A percentile compares a stretch with the other conserved stretches of the same genome.
phyloP scores from a whole-genome alignment of 495 filamentous ascomycete genomes.

The Durotheca rogersii region DNA sequence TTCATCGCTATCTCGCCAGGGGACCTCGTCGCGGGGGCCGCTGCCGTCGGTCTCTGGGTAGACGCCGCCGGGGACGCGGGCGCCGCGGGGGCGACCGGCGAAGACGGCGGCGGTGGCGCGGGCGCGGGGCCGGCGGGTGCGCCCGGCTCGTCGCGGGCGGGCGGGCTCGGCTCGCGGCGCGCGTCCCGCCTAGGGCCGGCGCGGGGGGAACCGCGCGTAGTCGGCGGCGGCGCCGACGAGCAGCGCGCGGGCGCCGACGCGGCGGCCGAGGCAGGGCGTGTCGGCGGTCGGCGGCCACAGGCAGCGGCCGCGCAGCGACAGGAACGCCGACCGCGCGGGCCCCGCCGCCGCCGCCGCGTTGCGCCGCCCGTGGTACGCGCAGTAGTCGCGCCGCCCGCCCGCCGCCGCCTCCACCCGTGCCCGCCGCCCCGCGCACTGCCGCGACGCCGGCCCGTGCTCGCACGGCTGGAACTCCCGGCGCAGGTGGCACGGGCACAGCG shows the following conservation, averaged over 20 bases:
- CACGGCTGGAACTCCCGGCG: not conserved
- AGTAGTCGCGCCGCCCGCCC: not conserved
- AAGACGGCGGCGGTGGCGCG: not conserved
- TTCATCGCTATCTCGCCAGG: not conserved
- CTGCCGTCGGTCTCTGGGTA: not conserved
- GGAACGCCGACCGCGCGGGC: not conserved
- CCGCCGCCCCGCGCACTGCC: not conserved
- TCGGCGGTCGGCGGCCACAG: not conserved
- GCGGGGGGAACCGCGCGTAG: not conserved
- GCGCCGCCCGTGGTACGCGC: not conserved
- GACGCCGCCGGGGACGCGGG: not conserved
- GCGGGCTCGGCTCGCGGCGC: not conserved
- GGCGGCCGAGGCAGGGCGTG: conserved; percentile 1
- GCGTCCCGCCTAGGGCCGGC: no score
- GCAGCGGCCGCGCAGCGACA: not conserved
- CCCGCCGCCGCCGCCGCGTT: not conserved
- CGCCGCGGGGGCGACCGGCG: no score
- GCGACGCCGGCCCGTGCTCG: not conserved
- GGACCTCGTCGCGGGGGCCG: not conserved
- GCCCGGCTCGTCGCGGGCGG: no score
- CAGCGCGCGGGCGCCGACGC: not conserved
- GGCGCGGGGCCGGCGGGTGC: no score
- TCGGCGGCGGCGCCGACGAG: not conserved
- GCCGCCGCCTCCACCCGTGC: not conserved
- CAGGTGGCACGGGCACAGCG: conserved; percentile 1